A percentile compares a stretch with the other conserved stretches of the same genome.
Evolutionary conservation across 1,139 yeast species (phyloP).

Genomic region (Geotrichum histeridarum): DNA sequence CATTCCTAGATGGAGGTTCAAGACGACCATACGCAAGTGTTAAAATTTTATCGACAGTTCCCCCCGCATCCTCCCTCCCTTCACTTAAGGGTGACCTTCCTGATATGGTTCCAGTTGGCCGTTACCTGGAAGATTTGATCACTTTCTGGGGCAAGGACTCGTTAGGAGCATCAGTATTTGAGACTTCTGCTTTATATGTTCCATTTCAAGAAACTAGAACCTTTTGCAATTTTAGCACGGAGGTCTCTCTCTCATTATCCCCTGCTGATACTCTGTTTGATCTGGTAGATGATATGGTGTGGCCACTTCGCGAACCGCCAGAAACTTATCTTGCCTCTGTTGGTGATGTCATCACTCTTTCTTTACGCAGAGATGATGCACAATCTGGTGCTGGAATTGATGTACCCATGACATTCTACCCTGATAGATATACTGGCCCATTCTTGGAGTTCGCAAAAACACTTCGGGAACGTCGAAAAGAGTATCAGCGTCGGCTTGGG

Average conservation of each 20-base stretch:
- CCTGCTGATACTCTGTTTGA: constrained; percentile 27
- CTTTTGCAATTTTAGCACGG: constrained; percentile 27
- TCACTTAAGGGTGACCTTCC: constrained; percentile 21
- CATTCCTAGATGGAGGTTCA: constrained; percentile 42
- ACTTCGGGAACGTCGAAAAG: constrained; percentile 21
- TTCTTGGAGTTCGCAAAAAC: constrained; percentile 27
- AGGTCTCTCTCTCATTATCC: constrained; percentile 25
- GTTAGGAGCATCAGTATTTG: constrained; percentile 16
- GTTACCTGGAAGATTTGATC: constrained; percentile 21
- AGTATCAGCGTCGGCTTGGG: constrained; percentile 6
- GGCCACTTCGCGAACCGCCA: constrained; percentile 23
- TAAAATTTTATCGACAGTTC: constrained; percentile 33
- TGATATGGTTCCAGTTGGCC: constrained; percentile 25
- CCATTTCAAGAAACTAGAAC: constrained; percentile 22
- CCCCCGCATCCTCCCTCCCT: constrained; percentile 30
- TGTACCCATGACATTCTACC: constrained; percentile 41
- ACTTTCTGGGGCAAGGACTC: constrained; percentile 4
- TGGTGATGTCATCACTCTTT: constrained; percentile 41
- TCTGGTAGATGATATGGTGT: constrained; percentile 29
- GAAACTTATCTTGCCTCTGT: constrained; percentile 34
- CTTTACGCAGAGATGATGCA: constrained; percentile 38
- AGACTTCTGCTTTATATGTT: constrained; percentile 22
- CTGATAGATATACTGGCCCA: constrained; percentile 43
- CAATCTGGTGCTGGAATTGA: constrained; percentile 37
- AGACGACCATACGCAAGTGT: constrained; percentile 42